Conservation (phyloP, 1,284 basidiomycete species). For the Ceratobasidium papillatum region DNA sequence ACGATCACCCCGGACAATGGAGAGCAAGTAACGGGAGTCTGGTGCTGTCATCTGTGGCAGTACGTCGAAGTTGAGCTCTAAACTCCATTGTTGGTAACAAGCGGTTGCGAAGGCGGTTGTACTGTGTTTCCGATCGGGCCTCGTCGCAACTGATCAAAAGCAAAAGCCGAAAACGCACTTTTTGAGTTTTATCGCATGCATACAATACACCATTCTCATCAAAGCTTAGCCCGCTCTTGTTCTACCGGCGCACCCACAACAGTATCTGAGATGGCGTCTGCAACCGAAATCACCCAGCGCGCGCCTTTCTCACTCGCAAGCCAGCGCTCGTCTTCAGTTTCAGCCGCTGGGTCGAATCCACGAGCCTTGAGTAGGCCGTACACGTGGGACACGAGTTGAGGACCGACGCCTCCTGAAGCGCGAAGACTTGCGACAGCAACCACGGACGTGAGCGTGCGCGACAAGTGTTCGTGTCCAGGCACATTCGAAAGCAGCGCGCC, state of each 20-base stretch:
- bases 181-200: slow-evolving; percentile 55
- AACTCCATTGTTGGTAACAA: slow-evolving; percentile 32
- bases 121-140: slow-evolving; percentile 66
- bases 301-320: slow-evolving; percentile 89
- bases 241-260: slow-evolving; percentile 51
- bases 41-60: slow-evolving; percentile 44
- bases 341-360: slow-evolving; percentile 56
- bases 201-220: slow-evolving; percentile 48
- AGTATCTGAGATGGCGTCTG: slow-evolving; percentile 82
- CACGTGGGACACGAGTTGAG: slow-evolving; percentile 91
- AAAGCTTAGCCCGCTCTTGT: slow-evolving; percentile 25
- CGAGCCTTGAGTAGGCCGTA: slow-evolving; percentile 92
- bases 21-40: slow-evolving; percentile 38
- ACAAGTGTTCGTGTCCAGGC: slow-evolving; percentile 61
- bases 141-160: slow-evolving; percentile 49
- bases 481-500: slow-evolving; percentile 85
- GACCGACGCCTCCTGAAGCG: slow-evolving; percentile 87
- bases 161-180: slow-evolving; percentile 42
- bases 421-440: slow-evolving; percentile 92
- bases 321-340: slow-evolving; percentile 74
- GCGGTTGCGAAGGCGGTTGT: slow-evolving; percentile 28
- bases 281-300: slow-evolving; percentile 88
- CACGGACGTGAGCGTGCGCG: slow-evolving; percentile 86
- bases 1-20: slow-evolving; percentile 36
- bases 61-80: slow-evolving; percentile 40